Evolutionary conservation across 441 rosid genomes (phyloP).

Genomic region (Pelargonium cotyledonis): DNA sequence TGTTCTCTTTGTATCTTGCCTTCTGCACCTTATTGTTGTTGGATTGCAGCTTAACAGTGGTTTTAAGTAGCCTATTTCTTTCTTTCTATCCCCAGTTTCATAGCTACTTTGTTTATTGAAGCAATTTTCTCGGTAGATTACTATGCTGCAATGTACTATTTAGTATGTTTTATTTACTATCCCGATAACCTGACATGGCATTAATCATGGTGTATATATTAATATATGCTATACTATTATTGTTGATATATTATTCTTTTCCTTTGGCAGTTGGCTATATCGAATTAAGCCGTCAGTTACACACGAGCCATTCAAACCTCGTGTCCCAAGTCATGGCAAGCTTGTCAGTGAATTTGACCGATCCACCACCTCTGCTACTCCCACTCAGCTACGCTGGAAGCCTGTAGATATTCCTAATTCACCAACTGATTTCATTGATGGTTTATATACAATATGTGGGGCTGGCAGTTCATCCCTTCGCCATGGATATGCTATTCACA

Average conservation of each 20-base stretch:
- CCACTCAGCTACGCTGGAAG: slow-evolving; percentile 93
- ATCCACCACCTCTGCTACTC: slow-evolving; percentile 59
- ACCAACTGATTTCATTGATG: slow-evolving; percentile 75
- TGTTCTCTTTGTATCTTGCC: neutral
- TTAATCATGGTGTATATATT: neutral
- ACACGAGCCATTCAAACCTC: slow-evolving; percentile 80
- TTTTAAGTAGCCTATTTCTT: neutral
- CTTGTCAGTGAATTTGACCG: slow-evolving; percentile 73
- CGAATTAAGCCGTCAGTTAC: slow-evolving; percentile 92
- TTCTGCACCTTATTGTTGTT: neutral
- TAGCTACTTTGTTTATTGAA: neutral
- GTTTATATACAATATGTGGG: slow-evolving; percentile 75
- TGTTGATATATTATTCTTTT: neutral
- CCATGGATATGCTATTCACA: slow-evolving; percentile 92
- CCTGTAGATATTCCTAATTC: slow-evolving; percentile 63
- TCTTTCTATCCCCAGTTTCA: neutral
- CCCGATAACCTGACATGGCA: neutral
- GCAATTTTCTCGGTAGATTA: neutral
- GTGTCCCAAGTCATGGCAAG: slow-evolving; percentile 52
- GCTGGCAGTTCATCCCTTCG: slow-evolving; percentile 93
- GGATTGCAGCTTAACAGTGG: neutral
- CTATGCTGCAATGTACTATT: neutral
- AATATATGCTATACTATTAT: neutral
- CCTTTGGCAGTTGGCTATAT: slow-evolving; percentile 62
- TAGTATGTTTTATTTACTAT: too few species aligned